Percentiles rank a stretch among this genome's conserved stretches.
phyloP scores from a whole-genome alignment of 2,329 filamentous ascomycete genomes.

The Stagonosporopsis rhizophila region DNA sequence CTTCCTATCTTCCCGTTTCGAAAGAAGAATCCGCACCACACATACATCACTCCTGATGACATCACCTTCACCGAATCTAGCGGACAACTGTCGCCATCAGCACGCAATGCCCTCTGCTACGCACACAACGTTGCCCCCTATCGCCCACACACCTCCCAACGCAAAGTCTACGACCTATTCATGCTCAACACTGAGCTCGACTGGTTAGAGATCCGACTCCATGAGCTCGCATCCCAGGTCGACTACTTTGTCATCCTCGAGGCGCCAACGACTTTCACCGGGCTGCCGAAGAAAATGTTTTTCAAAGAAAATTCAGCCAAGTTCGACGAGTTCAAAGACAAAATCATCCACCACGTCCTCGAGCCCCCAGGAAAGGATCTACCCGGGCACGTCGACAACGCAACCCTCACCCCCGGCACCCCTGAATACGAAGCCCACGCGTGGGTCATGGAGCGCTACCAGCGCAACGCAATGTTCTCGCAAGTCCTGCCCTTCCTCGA shows the following conservation, averaged over 20 bases:
- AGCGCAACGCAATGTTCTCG: conserved; percentile 64
- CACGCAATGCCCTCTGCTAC: conserved; percentile 9
- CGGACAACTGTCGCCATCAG: not conserved
- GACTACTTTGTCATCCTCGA: conserved; percentile 73
- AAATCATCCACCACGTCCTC: conserved; percentile 68
- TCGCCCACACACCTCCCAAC: conserved; percentile 3
- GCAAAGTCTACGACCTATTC: conserved; percentile 67
- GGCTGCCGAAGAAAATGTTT: conserved; percentile 61
- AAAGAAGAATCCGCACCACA: not conserved
- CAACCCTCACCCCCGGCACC: conserved; percentile 22
- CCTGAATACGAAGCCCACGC: conserved; percentile 16
- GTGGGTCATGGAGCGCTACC: conserved; percentile 62
- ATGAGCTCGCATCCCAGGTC: conserved; percentile 64
- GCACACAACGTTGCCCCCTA: conserved; percentile 9
- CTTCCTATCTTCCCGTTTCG: not conserved
- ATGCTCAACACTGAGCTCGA: conserved; percentile 70
- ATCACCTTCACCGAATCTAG: not conserved
- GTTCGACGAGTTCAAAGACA: conserved; percentile 62
- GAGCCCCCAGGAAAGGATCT: conserved; percentile 43
- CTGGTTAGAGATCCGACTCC: conserved; percentile 69
- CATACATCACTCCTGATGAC: conserved; percentile 2
- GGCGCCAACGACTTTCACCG: conserved; percentile 65
- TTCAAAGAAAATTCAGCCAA: conserved; percentile 61
- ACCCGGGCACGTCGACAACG: conserved; percentile 47
- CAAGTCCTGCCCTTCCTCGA: conserved; percentile 62